phyloP scores from a whole-genome alignment of 139 green algal genomes.

The Micromonas pusilla region DNA sequence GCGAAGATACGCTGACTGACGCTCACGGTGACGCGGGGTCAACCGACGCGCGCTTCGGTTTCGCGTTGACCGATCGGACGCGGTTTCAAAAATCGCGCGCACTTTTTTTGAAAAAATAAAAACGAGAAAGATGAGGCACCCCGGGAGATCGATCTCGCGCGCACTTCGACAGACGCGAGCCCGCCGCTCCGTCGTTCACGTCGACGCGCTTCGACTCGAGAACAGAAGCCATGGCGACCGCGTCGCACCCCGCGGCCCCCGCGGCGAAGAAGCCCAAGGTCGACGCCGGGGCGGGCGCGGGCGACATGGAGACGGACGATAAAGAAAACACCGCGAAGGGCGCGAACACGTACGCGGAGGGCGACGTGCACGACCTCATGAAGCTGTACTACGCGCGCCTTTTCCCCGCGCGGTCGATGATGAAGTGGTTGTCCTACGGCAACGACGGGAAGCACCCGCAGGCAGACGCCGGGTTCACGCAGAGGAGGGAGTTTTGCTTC shows the following conservation, averaged over 20 bases:
- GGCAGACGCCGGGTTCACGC: conserved; percentile 56
- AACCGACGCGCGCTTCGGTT: no score
- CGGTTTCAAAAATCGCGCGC: no score
- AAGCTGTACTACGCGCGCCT: conserved; percentile 50
- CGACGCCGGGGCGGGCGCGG: conserved; percentile 1
- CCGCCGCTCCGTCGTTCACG: no score
- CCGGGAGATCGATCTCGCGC: no score
- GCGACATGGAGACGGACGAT: background rate
- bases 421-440: conserved; percentile 82
- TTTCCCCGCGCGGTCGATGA: conserved; percentile 43
- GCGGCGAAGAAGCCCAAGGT: background rate
- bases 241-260: background rate
- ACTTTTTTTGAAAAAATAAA: no score
- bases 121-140: no score
- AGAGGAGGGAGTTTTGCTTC: conserved; percentile 92
- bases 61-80: no score
- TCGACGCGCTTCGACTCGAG: no score
- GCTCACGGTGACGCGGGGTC: no score
- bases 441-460: conserved; percentile 75
- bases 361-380: conserved; percentile 8
- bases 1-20: no score
- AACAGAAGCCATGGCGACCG: background rate
- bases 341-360: background rate
- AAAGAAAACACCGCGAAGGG: background rate
- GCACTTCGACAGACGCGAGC: no score